Evolutionary conservation across 1,284 basidiomycete genomes (phyloP), one percentile per base, ranked within the genome.

Genomic region (Tetrapyrgos nigripes): DNA sequence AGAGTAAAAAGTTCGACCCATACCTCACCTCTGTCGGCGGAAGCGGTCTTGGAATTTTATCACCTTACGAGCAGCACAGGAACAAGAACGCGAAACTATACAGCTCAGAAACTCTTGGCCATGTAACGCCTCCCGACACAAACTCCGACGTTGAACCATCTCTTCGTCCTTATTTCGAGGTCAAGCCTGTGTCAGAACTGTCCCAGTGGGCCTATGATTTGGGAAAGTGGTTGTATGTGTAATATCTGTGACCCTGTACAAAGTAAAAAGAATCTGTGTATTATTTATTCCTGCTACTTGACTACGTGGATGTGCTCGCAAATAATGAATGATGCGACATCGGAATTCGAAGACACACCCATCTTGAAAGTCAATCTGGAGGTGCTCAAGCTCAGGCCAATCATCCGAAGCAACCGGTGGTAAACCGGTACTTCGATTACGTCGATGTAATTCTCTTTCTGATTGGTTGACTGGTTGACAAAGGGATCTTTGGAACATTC

Each of bases 21-120:
- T 96, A 98, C 80, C 81, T 94, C 62, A 96, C 96, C 26, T 86
- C 91, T 55, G 93, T 99, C 47, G 97, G 97, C 13, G 97, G 97
- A 45, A 90, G 89, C 60, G 97, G 97, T 3, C 82, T 97, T 23
- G 96, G 96, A 60, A 84, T 98, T 58, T 82, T 94, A 62, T 85
- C 88, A 14, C 86, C 87, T n/a, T 84, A 88, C 70, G 68, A 75
- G 54, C 72, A 78, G 60, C 79, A 81, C 69, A 72, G 71, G 26
- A 73, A 68, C 57, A 72, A 60, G 58, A 65, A 66, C 67, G 64
- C 56, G 14, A 28, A 11, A 44, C 2, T 29, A 10, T 26, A 13
- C 3, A 13, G 19, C 24, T 27, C 14, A 3, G 45, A 47, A 29
- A 40, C 6, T 37, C 66, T 73, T 49, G 79, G 75, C 4, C 80